Evolutionary conservation across 2,329 filamentous ascomycete species (phyloP), one percentile per base, ranked within the genome.

Genomic region (Botrytis cinerea): DNA sequence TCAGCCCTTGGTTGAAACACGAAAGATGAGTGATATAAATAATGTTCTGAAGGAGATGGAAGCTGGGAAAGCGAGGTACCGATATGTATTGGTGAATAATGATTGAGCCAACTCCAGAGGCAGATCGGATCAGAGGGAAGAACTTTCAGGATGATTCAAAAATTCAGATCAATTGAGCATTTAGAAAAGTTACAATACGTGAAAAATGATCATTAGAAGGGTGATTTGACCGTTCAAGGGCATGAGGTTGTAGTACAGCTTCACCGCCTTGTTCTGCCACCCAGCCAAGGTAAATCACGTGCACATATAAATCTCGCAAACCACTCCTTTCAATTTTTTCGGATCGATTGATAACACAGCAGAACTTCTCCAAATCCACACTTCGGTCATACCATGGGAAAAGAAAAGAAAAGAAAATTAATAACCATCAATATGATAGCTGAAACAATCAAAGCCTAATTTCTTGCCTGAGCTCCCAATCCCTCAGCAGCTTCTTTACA

Each of bases 1-100:
- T 60, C 85, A 86, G 81, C 85, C 88, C 2, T 88, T 87, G 86
- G 83, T 91, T 45, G 81, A 89, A 78, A 82, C 85, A 79, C 83
- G 86, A 54, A 84, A 86, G 0, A 84, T 92, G 84, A 86, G 85
- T 79, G 86, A 89, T 25, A 86, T 86, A 3, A 91, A 91, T 80
- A 79, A 86, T 78, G 84, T 84, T 4, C 81, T 91, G 51, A 78
- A 89, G 28, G 88, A 90, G 75, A 85, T 91, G 83, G 85, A 87
- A n/a, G 81, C 81, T 0, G 88, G 88, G 2, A 87, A 88, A 80
- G 85, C 86, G 6, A 82, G 85, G 60, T 87, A 86, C 76, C 80
- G 86, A 75, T 87, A 85, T 76, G 84, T 86, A 7, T 77, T 86
- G 72, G 83, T 84, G 12, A 86, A 86, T 73, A 81, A 85, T 46